Base-by-base conservation (phyloP, 306 rosid species). In the Begonia masoniana region DNA sequence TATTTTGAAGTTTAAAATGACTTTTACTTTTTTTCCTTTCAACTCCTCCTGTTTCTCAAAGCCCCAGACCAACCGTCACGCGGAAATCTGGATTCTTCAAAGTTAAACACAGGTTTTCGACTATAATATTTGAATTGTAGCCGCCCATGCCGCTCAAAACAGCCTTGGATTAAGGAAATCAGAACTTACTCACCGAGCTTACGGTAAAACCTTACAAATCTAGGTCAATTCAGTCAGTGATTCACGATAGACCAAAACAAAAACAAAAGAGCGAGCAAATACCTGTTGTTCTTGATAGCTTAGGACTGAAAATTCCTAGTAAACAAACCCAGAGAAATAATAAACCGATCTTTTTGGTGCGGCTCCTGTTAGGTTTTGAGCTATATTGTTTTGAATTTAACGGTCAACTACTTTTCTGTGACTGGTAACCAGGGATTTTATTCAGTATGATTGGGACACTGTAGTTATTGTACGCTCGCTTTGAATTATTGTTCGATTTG, bases 91-190 rank as follows among this genome's bases (percentile, higher is more conserved):
- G 43, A 24, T 63, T 62, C 64, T 63, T 73, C 41, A 67, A 61
- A 65, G 46, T 58, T 1, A 60, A 23, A 39, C 63, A 35, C 36
- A 41, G 66, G 62, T 15, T 73, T 52, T 68, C 62, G 6, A 58
- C 60, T 10, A 52, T 24, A 47, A 47, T 31, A 19, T 26, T 50
- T 47, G 63, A 60, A 16, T 57, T 36, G 26, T 66, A 53, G 10
- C 60, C 70, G 52, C 73, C 46, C 39, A 69, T 67, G 67, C 63
- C 66, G 65, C 73, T 36, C 2, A 66, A 63, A 43, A 73, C 66
- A 35, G 79, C 77, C 88, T 84, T 79, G 73, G 82, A 60, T 60
- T 53, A 53, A 13, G 58, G 24, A 54, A 26, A 2, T 49, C 48
- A 21, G 35, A 53, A 35, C 23, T 55, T 56, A 7, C 10, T 19